Conservation (phyloP, 1,284 basidiomycete genomes). For the Spongiforma sp. region DNA sequence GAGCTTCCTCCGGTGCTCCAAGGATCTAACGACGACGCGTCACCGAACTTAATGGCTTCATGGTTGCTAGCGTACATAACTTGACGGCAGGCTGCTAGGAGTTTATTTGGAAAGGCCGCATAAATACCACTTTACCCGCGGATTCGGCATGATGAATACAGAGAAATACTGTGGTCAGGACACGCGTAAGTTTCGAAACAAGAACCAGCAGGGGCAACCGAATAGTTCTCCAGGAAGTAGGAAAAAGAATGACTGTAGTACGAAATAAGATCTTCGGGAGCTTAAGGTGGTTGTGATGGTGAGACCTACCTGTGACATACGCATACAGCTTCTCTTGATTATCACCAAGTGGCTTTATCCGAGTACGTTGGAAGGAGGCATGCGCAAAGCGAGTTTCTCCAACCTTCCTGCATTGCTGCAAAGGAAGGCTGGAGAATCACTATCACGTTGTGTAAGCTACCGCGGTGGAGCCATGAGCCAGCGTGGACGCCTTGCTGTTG, state of each 20-base stretch:
- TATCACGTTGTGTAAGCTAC: slow-evolving; percentile 22
- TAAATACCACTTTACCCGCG: slow-evolving; percentile 16
- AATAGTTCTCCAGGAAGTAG: slow-evolving; percentile 3
- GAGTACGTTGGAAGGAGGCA: slow-evolving; percentile 11
- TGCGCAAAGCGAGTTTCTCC: slow-evolving; percentile 27
- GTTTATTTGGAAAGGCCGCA: neutral
- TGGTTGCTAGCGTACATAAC: slow-evolving; percentile 1
- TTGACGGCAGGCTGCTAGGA: neutral
- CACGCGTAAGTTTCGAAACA: neutral
- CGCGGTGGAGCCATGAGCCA: slow-evolving; percentile 23
- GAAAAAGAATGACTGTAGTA: neutral
- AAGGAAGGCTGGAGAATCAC: slow-evolving; percentile 36
- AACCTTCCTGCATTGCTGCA: slow-evolving; percentile 23
- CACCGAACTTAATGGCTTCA: neutral
- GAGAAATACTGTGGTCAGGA: neutral
- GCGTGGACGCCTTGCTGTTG: slow-evolving; percentile 16
- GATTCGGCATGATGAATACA: neutral
- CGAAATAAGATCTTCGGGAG: neutral
- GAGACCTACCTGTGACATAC: neutral
- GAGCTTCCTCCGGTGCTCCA: neutral
- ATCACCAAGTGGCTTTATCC: slow-evolving; percentile 12
- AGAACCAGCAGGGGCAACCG: neutral
- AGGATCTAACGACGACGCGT: neutral
- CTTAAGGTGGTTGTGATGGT: too few relatives aligned
- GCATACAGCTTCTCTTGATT: slow-evolving; percentile 5